Percentiles rank a stretch among this genome's conserved stretches.
These are phyloP conservation scores for Cucurbitaria berberidis DNA, from an alignment of 2,329 filamentous ascomycete genomes.

Conservation along the genomic window DNA sequence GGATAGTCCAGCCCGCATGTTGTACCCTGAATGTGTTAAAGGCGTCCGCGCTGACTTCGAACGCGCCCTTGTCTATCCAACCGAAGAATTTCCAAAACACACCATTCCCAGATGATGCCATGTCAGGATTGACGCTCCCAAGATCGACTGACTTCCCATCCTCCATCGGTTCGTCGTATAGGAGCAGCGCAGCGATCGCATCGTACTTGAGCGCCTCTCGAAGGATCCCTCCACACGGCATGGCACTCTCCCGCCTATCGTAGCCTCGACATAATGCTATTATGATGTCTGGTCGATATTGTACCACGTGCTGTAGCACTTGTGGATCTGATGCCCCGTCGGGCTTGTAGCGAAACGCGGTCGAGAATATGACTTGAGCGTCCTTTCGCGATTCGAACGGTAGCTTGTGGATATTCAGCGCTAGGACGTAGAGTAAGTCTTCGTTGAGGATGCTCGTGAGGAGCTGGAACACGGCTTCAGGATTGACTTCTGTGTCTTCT, in stretches of 20 bases:
- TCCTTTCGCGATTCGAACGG: constrained; percentile 97
- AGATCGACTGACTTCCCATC: constrained; percentile 78
- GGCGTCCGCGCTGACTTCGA: constrained; percentile 95
- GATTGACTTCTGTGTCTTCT: constrained; percentile 81
- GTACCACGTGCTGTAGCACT: constrained; percentile 86
- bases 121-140: constrained; percentile 75
- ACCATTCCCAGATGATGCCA: constrained; percentile 77
- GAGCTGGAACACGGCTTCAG: constrained; percentile 86
- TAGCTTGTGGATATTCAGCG: constrained; percentile 79
- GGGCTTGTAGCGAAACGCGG: constrained; percentile 88
- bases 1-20: not conserved
- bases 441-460: constrained; percentile 86
- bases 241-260: constrained; percentile 87
- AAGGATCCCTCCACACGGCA: constrained; percentile 86
- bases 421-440: constrained; percentile 84
- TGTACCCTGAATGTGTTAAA: constrained; percentile 93
- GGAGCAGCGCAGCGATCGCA: constrained; percentile 84
- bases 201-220: constrained; percentile 91
- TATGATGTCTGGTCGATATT: constrained; percentile 83
- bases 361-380: constrained; percentile 93
- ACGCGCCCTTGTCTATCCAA: constrained; percentile 96
- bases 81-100: constrained; percentile 97
- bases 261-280: constrained; percentile 89
- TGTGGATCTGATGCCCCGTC: constrained; percentile 75
- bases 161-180: constrained; percentile 85